A percentile compares a stretch with the other conserved stretches of the same genome.
phyloP scores from a whole-genome alignment of 345 rosid genomes.

The Raphanus sativus region DNA sequence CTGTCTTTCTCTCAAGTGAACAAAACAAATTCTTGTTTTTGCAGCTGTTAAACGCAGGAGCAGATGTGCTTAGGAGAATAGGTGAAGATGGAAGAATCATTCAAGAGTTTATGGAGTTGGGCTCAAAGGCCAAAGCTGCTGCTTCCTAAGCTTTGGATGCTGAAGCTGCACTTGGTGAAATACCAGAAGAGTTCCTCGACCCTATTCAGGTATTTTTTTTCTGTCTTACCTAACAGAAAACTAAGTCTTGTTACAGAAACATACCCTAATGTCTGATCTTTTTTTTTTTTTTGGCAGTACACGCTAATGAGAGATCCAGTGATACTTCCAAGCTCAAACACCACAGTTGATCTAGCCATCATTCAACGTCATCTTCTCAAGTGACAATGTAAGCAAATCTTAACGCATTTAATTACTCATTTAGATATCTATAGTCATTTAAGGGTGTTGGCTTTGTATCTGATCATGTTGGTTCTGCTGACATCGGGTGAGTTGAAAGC shows the following conservation, averaged over 20 bases:
- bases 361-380: slow-evolving; percentile 99
- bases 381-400: slow-evolving; percentile 59
- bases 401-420: slow-evolving; percentile 5
- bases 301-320: slow-evolving; percentile 99
- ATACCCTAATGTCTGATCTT: neutral
- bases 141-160: slow-evolving; percentile 95
- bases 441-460: too few species aligned
- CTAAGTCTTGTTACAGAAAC: neutral
- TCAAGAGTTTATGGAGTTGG: slow-evolving; percentile 73
- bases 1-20: slow-evolving; percentile 5
- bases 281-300: slow-evolving; percentile 50
- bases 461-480: slow-evolving; percentile 43
- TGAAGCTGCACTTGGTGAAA: slow-evolving; percentile 91
- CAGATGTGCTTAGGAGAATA: slow-evolving; percentile 75
- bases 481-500: slow-evolving; percentile 84
- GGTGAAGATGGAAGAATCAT: slow-evolving; percentile 74
- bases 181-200: slow-evolving; percentile 97
- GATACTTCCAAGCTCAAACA: slow-evolving; percentile 87
- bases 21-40: slow-evolving; percentile 14
- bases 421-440: neutral
- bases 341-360: slow-evolving; percentile 81
- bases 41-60: slow-evolving; percentile 88
- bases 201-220: slow-evolving; percentile 35
- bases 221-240: neutral
- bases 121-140: slow-evolving; percentile 79